phyloP scores from a whole-genome alignment of 139 green algal genomes.

The Zygnema cylindricum region DNA sequence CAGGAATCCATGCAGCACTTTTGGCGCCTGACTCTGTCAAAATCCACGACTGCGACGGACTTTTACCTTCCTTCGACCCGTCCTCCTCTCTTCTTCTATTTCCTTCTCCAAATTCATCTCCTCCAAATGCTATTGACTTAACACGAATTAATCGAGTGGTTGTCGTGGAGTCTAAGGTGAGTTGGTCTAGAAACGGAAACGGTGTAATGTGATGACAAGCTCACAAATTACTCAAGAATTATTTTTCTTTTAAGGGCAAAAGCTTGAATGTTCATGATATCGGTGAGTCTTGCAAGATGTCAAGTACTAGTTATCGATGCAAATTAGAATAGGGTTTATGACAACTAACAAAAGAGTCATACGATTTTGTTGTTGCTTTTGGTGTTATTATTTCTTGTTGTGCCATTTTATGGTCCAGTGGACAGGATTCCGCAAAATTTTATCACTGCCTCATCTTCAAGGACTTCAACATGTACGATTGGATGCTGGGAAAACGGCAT shows the following conservation, averaged over 20 bases:
- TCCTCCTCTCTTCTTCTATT: slow-evolving; percentile 48
- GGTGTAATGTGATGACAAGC: too few species aligned
- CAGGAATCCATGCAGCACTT: slow-evolving; percentile 41
- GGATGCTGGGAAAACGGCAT: slow-evolving; percentile 1
- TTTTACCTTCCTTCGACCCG: slow-evolving; percentile 32
- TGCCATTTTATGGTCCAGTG: too few species aligned
- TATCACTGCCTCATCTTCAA: slow-evolving; percentile 11
- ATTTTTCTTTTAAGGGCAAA: too few species aligned
- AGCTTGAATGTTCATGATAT: too few species aligned
- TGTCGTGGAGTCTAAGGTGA: slow-evolving; percentile 47
- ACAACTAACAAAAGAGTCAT: too few species aligned
- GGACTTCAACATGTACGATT: slow-evolving; percentile 25
- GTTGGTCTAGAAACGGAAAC: neutral
- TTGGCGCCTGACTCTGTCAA: slow-evolving; percentile 21
- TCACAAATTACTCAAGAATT: too few species aligned
- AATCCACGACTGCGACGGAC: neutral
- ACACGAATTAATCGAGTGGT: slow-evolving; percentile 36
- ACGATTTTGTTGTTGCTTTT: too few species aligned
- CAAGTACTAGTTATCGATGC: too few species aligned
- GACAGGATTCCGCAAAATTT: slow-evolving; percentile 19
- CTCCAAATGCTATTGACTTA: neutral
- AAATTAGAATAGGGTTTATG: too few species aligned
- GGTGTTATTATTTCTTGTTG: too few species aligned
- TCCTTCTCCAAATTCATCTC: slow-evolving; percentile 1
- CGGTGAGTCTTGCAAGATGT: too few species aligned